These are phyloP conservation scores for Schoenoplectus tabernaemontani DNA, from an alignment of 202 grass and related monocot species.

Conservation along the genomic window DNA sequence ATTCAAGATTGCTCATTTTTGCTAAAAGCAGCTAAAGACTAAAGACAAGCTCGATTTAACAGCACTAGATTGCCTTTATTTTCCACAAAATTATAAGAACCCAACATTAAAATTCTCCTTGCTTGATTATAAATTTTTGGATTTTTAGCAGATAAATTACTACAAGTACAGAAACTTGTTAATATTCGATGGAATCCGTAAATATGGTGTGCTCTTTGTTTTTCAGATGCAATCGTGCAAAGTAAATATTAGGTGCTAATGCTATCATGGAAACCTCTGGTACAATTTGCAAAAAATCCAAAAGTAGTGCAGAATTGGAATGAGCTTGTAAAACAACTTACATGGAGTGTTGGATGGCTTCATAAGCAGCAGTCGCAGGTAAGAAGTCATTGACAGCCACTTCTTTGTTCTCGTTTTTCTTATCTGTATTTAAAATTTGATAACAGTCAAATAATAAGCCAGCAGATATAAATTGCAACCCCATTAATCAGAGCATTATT, in stretches of 20 bases:
- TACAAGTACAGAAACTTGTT: not conserved
- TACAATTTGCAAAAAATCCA: not conserved
- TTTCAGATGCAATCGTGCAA: not conserved
- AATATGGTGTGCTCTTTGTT: not conserved
- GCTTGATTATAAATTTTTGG: not conserved
- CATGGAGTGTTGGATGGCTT: constrained; percentile 82
- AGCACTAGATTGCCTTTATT: not conserved
- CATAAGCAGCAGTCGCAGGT: constrained; percentile 43
- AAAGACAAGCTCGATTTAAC: not conserved
- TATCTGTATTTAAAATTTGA: constrained; percentile 53
- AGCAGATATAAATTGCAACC: not conserved
- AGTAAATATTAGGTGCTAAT: not conserved
- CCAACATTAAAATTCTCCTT: not conserved
- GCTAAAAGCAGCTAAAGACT: not conserved
- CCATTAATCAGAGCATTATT: not conserved
- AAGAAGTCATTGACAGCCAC: constrained; percentile 93
- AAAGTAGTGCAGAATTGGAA: not conserved
- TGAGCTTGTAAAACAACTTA: constrained; percentile 19
- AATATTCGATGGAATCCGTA: not conserved
- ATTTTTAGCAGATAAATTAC: not conserved
- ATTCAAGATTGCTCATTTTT: not conserved
- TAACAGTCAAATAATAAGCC: constrained; percentile 21
- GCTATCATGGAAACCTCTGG: not conserved
- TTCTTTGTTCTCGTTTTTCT: constrained; percentile 99
- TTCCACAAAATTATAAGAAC: not conserved